A percentile compares a stretch with the other conserved stretches of the same genome.
Conservation (phyloP, 768 basidiomycete genomes). For the Xerocomellus amylosporus region DNA sequence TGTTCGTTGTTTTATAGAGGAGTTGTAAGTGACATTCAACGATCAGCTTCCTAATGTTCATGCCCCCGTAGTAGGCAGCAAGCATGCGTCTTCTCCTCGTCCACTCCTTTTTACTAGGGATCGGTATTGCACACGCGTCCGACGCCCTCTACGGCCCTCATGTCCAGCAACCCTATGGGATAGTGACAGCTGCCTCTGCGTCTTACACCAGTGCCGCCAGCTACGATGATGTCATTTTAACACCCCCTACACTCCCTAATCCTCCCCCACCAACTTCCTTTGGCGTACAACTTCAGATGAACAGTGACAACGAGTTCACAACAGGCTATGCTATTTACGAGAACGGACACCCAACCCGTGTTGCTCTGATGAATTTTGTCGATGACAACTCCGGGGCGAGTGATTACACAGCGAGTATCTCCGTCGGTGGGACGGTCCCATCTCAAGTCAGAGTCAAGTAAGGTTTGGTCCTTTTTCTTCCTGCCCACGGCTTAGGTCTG, state of each 20-base stretch:
- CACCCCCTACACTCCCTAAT: conserved; percentile 48
- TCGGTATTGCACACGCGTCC: conserved; percentile 2
- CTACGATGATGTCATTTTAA: conserved; percentile 51
- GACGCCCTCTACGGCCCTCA: conserved; percentile 26
- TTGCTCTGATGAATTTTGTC: conserved; percentile 74
- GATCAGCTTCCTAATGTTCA: too few species aligned
- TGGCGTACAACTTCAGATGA: conserved; percentile 46
- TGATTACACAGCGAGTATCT: conserved; percentile 50
- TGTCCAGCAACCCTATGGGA: conserved; percentile 25
- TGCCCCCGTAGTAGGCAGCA: not conserved
- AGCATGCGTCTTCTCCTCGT: conserved; percentile 23
- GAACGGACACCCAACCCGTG: conserved; percentile 54
- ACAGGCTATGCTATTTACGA: conserved; percentile 71
- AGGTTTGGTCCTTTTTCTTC: conserved; percentile 16
- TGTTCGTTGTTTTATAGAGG: conserved; percentile 5
- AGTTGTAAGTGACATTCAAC: conserved; percentile 10
- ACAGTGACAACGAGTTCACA: conserved; percentile 49
- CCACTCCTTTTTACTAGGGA: conserved; percentile 22
- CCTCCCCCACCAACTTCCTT: conserved; percentile 43
- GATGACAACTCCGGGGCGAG: conserved; percentile 55
- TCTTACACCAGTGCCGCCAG: conserved; percentile 47
- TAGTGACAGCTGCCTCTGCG: conserved; percentile 36
- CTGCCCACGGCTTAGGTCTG: not conserved
- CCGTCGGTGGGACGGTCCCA: conserved; percentile 46
- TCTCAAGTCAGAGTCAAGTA: conserved; percentile 52